Evolutionary conservation across 805 yeast species (phyloP).

Genomic region (Metschnikowia continentalis): DNA sequence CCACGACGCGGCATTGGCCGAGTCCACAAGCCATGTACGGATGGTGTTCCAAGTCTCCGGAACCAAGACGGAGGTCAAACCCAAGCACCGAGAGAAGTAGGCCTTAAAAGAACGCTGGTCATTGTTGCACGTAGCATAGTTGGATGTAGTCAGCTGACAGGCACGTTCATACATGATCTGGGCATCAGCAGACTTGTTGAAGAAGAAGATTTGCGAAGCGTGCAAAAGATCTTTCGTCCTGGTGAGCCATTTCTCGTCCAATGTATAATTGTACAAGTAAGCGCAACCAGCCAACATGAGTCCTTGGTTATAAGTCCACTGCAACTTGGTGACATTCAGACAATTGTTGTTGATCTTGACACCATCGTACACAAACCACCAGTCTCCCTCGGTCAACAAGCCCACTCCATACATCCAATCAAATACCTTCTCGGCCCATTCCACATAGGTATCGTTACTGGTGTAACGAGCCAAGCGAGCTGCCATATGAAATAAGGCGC

Average conservation of each 20-base stretch:
- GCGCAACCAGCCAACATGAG: constrained; percentile 77
- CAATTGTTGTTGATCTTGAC: constrained; percentile 60
- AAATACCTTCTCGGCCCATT: constrained; percentile 72
- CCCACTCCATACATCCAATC: constrained; percentile 65
- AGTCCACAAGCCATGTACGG: constrained; percentile 37
- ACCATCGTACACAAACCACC: constrained; percentile 70
- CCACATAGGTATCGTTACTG: constrained; percentile 65
- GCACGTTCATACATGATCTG: constrained; percentile 74
- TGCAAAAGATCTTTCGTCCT: constrained; percentile 54
- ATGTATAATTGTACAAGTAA: constrained; percentile 69
- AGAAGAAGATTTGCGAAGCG: constrained; percentile 57
- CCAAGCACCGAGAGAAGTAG: constrained; percentile 69
- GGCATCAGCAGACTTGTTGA: constrained; percentile 26
- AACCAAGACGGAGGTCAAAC: constrained; percentile 65
- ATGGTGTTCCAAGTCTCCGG: constrained; percentile 54
- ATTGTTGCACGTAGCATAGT: constrained; percentile 53
- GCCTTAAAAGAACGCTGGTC: constrained; percentile 95
- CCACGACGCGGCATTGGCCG: constrained; percentile 28
- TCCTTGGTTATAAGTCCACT: constrained; percentile 90
- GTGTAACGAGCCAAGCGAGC: constrained; percentile 86
- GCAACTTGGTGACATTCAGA: constrained; percentile 49
- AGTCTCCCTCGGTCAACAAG: constrained; percentile 40
- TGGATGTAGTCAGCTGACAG: constrained; percentile 53
- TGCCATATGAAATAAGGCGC: constrained; percentile 80
- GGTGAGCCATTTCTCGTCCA: constrained; percentile 58